A percentile compares a stretch with the other conserved stretches of the same genome.
These are phyloP conservation scores for Trichocomaceae sp. DNA, from an alignment of 2,329 filamentous ascomycete species.

Conservation along the genomic window DNA sequence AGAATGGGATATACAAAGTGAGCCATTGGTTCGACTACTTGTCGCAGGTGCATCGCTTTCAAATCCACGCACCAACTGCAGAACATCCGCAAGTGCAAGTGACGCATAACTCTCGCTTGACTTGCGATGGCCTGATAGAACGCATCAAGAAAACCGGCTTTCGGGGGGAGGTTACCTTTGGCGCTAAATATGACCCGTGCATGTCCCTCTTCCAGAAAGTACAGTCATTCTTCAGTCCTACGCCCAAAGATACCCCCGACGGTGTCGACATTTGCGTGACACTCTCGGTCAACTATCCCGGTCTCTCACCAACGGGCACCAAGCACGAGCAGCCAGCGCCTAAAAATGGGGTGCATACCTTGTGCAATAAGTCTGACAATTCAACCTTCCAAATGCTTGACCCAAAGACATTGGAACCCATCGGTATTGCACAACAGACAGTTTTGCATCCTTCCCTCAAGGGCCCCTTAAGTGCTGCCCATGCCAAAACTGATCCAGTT, in stretches of 20 bases:
- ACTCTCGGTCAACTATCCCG: conserved; percentile 59
- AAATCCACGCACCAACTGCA: conserved; percentile 49
- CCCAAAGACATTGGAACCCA: conserved; percentile 64
- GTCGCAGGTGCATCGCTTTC: conserved; percentile 64
- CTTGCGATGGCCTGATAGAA: conserved; percentile 58
- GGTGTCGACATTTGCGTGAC: conserved; percentile 60
- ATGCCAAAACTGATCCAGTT: conserved; percentile 62
- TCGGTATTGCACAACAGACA: conserved; percentile 56
- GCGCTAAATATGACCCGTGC: conserved; percentile 66
- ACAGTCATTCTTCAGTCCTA: conserved; percentile 52
- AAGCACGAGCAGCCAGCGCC: conserved; percentile 14
- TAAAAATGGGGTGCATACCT: conserved; percentile 38
- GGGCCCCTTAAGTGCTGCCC: conserved; percentile 62
- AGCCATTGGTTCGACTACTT: conserved; percentile 81
- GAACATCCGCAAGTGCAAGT: conserved; percentile 41
- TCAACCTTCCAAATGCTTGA: conserved; percentile 56
- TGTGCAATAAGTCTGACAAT: conserved; percentile 58
- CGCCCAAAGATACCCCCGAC: conserved; percentile 19
- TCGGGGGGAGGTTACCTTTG: conserved; percentile 57
- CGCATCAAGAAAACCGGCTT: conserved; percentile 55
- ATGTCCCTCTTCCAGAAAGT: conserved; percentile 65
- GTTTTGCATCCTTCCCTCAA: conserved; percentile 61
- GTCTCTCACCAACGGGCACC: conserved; percentile 33
- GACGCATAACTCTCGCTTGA: conserved; percentile 64
- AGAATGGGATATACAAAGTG: conserved; percentile 56